Evolutionary conservation across 2,329 filamentous ascomycete genomes (phyloP), one percentile per base, ranked within the genome.

Genomic region (Exophiala sp.): DNA sequence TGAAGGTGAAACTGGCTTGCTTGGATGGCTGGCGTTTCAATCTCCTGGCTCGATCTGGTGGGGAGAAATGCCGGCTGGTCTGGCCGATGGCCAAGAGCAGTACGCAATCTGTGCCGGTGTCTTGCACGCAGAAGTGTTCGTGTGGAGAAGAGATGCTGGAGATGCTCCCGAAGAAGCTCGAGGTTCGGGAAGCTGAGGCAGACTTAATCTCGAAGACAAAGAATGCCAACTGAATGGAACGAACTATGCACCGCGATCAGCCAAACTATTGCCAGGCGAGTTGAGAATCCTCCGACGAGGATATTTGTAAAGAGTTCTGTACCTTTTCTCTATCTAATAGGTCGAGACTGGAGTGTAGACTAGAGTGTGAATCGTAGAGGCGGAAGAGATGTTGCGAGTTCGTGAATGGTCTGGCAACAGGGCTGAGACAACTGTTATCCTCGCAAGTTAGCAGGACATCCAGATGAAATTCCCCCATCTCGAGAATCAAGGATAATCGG

Each of bases 171-270:
- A 55, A 60, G 60, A 56, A 49, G 46, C 41, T 52, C 49, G 46
- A 53, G 52, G 60, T 60, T 64, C 64, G 62, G 65, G 60, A 64
- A 58, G 48, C 38, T 60, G 56, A 60, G 48, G 59, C 58, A 60
- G 48, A 48, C 51, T 59, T 55, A 63, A 62, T 60, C 54, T 57
- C 49, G 45, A 50, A 55, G 60, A 60, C 60, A 64, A 62, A 60
- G 59, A 63, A 63, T 64, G 56, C 62, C 62, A 59, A 58, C 56
- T 24, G 55, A 57, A 55, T 55, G 56, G 55, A 54, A 65, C 62
- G 63, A 69, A 69, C 67, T 70, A 64, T 56, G 57, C 46, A 60
- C 59, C 61, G 58, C 62, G 55, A 67, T 70, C 60, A 70, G 66
- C 60, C 55, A 60, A 66, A 65, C 58, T 60, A 43, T 52, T 22